These are phyloP conservation scores for Blepharisma stoltei DNA, from an alignment of 73 alveolate species.

Conservation along the genomic window DNA sequence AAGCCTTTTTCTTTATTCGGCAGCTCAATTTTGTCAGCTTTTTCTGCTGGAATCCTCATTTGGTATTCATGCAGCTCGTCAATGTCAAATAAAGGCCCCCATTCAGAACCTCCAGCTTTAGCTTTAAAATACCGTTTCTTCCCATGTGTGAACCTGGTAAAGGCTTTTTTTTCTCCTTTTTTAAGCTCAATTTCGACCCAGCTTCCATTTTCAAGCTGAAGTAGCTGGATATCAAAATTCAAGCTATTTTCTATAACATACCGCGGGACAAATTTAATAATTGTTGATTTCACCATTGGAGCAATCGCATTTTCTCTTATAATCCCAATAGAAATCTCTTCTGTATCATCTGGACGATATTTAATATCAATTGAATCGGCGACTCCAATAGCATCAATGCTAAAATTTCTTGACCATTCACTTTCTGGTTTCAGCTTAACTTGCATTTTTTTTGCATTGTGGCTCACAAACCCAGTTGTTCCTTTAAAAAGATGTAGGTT, in stretches of 20 bases:
- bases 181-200: neutral
- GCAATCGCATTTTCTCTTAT: slow-evolving; percentile 27
- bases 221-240: neutral
- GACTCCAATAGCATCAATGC: no score
- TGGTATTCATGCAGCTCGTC: neutral
- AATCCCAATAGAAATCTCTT: slow-evolving; percentile 30
- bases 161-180: neutral
- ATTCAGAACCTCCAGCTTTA: no score
- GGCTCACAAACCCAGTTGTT: no score
- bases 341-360: no score
- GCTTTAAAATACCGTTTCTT: neutral
- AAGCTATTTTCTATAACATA: slow-evolving; percentile 36
- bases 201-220: neutral
- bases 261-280: slow-evolving; percentile 45
- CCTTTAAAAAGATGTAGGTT: no score
- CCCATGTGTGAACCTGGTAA: neutral
- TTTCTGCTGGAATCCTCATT: neutral
- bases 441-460: no score
- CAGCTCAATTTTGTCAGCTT: neutral
- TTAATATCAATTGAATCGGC: no score
- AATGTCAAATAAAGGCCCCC: neutral
- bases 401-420: no score
- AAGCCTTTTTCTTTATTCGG: neutral
- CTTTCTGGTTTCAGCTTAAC: no score
- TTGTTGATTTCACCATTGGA: slow-evolving; percentile 38